Evolutionary conservation across 23 red algal species (phyloP), one percentile per base, ranked within the genome.

Genomic region (Gracilaria domingensis): DNA sequence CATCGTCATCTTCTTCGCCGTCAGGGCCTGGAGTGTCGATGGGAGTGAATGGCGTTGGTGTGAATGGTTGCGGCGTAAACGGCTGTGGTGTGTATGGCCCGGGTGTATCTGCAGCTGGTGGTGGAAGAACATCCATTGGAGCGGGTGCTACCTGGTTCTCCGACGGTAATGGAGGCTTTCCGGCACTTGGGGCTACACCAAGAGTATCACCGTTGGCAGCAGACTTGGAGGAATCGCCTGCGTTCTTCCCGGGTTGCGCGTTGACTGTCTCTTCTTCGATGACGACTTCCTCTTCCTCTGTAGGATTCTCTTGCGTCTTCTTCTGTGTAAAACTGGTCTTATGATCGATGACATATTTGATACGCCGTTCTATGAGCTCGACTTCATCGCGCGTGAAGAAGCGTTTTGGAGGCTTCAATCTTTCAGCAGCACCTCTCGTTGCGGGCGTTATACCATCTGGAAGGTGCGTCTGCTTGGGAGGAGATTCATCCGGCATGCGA

Each of bases 311-410:
- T 53, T 71, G 51, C 14, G 71, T 73, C 49, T 81, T 94, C 76
- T 91, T 91, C 66, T 93, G 62, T 48, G 82, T 78, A 77, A 98
- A 88, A 28, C 71, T 93, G 44, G 89, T 81, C 75, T 95, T 94
- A 48, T 93, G 62, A 70, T 99, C 97, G 50, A 96, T 81, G 34
- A 92, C 97, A 26, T 89, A 90, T 85, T 99, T 99, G 84, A 99
- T 89, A 38, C 82, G 79, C 21, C 72, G 65, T 85, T 99, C 97
- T 48, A 94, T 85, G 34, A 67, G 36, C 49, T 92, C 84, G 17
- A 99, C 97, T 61, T 95, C 80, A 34, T 86, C 84, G 45, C 60
- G 83, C 4, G 82, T 73, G 65, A 87, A 99, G 36, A 89, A 79
- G 49, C 80, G 49, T 38, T 71, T 66, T 48, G 92, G 93, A 36